These are phyloP conservation scores for Beauveria sp. DNA, from an alignment of 2,329 filamentous ascomycete species.

Conservation along the genomic window DNA sequence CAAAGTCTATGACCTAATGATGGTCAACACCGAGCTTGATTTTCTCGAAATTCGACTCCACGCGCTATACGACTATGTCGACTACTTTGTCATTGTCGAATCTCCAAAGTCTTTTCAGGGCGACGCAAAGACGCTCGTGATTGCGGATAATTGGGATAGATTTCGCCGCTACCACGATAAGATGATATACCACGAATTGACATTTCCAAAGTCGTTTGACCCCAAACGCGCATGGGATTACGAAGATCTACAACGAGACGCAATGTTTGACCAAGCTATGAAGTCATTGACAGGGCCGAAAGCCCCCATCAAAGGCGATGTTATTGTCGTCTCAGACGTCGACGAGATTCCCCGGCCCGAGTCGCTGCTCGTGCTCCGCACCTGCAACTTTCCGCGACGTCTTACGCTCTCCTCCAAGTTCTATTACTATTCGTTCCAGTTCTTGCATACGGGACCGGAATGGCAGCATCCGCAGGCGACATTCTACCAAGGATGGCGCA, in stretches of 20 bases:
- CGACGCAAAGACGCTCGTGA: constrained; percentile 43
- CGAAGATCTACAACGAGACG: constrained; percentile 47
- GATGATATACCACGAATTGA: constrained; percentile 52
- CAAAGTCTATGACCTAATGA: constrained; percentile 45
- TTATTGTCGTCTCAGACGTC: constrained; percentile 52
- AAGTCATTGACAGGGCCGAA: constrained; percentile 34
- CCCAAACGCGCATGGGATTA: constrained; percentile 38
- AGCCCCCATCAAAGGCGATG: constrained; percentile 41
- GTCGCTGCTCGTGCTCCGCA: constrained; percentile 39
- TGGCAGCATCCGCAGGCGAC: constrained; percentile 57
- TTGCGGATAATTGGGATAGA: constrained; percentile 43
- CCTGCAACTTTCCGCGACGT: constrained; percentile 44
- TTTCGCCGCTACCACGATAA: constrained; percentile 49
- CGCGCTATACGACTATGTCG: constrained; percentile 48
- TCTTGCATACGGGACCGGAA: constrained; percentile 29
- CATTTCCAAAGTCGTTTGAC: constrained; percentile 34
- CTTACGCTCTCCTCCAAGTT: constrained; percentile 44
- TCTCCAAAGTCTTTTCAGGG: constrained; percentile 51
- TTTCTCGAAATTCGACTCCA: constrained; percentile 58
- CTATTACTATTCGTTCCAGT: constrained; percentile 54
- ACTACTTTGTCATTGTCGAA: constrained; percentile 60
- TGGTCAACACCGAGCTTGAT: constrained; percentile 57
- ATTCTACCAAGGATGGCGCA: constrained; percentile 36
- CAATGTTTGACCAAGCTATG: constrained; percentile 51
- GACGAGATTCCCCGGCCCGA: constrained; percentile 52